A percentile compares a stretch with the other conserved stretches of the same genome.
These are phyloP conservation scores for Pseudocercospora ulei DNA, from an alignment of 2,329 filamentous ascomycete species.

Conservation along the genomic window DNA sequence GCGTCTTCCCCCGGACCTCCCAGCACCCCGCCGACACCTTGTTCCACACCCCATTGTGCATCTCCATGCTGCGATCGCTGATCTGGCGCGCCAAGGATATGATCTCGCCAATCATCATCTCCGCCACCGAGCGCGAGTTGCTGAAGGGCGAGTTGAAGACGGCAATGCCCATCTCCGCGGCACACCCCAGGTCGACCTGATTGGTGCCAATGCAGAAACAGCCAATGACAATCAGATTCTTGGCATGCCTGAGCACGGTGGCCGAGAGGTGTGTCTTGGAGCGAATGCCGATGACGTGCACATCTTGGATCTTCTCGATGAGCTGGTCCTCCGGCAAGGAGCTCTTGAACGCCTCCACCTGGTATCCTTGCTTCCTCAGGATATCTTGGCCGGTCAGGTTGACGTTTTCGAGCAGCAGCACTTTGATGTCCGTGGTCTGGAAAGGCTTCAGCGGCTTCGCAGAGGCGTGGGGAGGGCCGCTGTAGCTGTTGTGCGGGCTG, in stretches of 20 bases:
- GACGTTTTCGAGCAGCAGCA: constrained; percentile 88
- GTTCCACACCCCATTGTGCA: constrained; percentile 94
- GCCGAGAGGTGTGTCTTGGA: constrained; percentile 93
- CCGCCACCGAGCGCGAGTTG: constrained; percentile 93
- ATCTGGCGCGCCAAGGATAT: constrained; percentile 86
- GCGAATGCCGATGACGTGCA: constrained; percentile 94
- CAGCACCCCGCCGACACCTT: constrained; percentile 95
- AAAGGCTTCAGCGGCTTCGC: constrained; percentile 86
- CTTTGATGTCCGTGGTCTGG: constrained; percentile 91
- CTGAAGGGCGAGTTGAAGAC: constrained; percentile 99
- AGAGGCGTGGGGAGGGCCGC: constrained; percentile 36
- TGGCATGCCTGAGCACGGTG: constrained; percentile 74
- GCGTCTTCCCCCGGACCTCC: constrained; percentile 95
- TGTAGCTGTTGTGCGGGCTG: constrained; percentile 54
- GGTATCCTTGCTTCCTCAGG: constrained; percentile 76
- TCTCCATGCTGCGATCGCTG: constrained; percentile 82
- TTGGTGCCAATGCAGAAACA: constrained; percentile 99
- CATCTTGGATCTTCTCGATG: constrained; percentile 95
- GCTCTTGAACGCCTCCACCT: constrained; percentile 83
- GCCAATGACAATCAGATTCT: constrained; percentile 88
- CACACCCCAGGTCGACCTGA: constrained; percentile 78
- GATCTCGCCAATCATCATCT: constrained; percentile 89
- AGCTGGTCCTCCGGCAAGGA: constrained; percentile 86
- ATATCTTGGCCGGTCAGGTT: constrained; percentile 83
- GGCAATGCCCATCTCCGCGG: constrained; percentile 75